Conservation (phyloP, 192 early-diverging fungal genomes). For the Coemansia sp. region DNA sequence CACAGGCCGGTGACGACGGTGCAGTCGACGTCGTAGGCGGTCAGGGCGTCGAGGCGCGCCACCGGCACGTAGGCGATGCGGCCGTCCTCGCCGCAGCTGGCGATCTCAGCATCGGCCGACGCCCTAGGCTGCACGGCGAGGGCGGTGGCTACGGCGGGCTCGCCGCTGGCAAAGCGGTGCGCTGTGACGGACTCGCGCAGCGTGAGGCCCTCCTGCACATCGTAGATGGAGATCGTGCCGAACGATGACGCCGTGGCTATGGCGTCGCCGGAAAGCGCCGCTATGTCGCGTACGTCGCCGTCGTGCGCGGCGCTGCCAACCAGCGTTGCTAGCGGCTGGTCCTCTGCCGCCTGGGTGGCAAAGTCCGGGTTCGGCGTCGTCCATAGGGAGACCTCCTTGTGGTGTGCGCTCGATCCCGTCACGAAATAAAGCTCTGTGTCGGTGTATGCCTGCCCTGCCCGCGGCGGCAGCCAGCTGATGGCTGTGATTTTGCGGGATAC, state of each 20-base stretch:
- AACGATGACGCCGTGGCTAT: constrained; percentile 44
- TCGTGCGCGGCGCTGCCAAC: constrained; percentile 25
- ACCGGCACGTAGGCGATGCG: constrained; percentile 17
- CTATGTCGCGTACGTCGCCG: constrained; percentile 37
- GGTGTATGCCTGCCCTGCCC: constrained; percentile 43
- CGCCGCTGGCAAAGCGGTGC: constrained; percentile 34
- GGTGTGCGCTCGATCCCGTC: constrained; percentile 36
- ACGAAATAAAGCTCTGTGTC: constrained; percentile 43
- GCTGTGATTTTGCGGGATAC: constrained; percentile 41
- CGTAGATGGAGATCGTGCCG: constrained; percentile 42
- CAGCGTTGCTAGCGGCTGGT: constrained; percentile 16
- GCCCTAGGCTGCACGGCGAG: constrained; percentile 31
- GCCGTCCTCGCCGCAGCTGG: constrained; percentile 55
- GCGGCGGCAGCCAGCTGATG: constrained; percentile 42
- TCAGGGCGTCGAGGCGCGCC: constrained; percentile 27
- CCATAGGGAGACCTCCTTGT: constrained; percentile 53
- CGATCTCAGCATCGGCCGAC: constrained; percentile 27
- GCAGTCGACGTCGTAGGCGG: constrained; percentile 40
- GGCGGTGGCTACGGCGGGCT: constrained; percentile 30
- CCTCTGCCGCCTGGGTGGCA: background rate
- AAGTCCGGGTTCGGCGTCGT: constrained; percentile 47
- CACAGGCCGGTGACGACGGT: constrained; percentile 43
- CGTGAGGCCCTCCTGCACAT: constrained; percentile 2
- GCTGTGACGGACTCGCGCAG: constrained; percentile 35
- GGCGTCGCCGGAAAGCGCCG: constrained; percentile 3